Evolutionary conservation across 176 grass and related monocot species (phyloP).

Genomic region (Leersia perrieri): DNA sequence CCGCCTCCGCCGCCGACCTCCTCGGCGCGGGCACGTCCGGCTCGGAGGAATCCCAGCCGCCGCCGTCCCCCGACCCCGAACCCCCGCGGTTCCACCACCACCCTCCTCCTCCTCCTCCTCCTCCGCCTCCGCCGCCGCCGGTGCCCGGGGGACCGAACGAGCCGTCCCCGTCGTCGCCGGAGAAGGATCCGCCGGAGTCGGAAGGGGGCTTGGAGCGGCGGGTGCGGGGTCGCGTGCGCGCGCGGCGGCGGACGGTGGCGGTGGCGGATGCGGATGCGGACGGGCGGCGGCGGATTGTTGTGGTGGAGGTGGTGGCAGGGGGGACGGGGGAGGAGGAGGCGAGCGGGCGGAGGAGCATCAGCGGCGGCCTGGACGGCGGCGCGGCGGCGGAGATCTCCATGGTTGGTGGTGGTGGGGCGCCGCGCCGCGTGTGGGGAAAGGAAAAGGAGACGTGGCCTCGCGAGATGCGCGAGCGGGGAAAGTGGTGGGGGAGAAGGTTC

Average conservation of each 20-base stretch:
- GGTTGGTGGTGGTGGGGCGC: not conserved
- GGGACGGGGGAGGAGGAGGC: not conserved
- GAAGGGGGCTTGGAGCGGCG: slow-evolving; percentile 32
- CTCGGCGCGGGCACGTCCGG: slow-evolving; percentile 35
- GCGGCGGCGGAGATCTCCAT: slow-evolving; percentile 43
- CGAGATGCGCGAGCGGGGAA: too few species aligned
- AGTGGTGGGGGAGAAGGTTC: too few species aligned
- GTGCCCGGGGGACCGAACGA: slow-evolving; percentile 18
- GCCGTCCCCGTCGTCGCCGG: slow-evolving; percentile 40
- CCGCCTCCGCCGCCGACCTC: slow-evolving; percentile 29
- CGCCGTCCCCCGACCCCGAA: slow-evolving; percentile 24
- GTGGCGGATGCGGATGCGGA: slow-evolving; percentile 29
- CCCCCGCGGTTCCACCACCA: slow-evolving; percentile 23
- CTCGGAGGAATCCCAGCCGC: slow-evolving; percentile 31
- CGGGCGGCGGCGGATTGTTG: not conserved
- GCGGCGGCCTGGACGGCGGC: not conserved
- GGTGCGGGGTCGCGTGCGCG: slow-evolving; percentile 38
- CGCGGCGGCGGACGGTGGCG: slow-evolving; percentile 45
- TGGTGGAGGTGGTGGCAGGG: not conserved
- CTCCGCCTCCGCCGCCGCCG: slow-evolving; percentile 9
- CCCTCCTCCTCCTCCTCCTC: not conserved
- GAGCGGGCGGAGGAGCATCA: slow-evolving; percentile 19
- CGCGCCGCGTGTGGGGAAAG: not conserved
- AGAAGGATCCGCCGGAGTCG: slow-evolving; percentile 38
- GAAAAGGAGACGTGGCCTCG: not conserved